A percentile compares a stretch with the other conserved stretches of the same genome.
Conservation (phyloP, 306 rosid genomes). For the Cicer judaicum region DNA sequence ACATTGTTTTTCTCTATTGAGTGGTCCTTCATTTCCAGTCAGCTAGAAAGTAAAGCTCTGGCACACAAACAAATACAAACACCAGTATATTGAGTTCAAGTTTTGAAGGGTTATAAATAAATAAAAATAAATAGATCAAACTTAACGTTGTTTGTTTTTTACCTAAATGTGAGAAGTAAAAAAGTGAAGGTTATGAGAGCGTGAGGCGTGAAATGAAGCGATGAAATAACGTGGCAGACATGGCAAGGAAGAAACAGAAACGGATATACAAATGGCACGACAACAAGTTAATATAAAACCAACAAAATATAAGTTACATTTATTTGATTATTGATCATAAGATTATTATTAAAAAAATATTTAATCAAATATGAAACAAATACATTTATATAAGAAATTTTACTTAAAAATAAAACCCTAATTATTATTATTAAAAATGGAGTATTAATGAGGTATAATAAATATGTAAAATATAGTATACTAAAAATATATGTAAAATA, state of each 20-base stretch:
- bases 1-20: neutral
- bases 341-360: too few relatives aligned
- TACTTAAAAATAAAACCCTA: too few relatives aligned
- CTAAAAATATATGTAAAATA: too few relatives aligned
- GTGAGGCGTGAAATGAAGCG: conserved; percentile 35
- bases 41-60: neutral
- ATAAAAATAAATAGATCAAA: neutral
- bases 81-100: neutral
- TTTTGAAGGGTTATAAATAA: neutral
- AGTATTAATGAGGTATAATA: too few relatives aligned
- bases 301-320: too few relatives aligned
- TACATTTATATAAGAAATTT: too few relatives aligned
- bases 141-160: neutral
- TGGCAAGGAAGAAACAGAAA: conserved; percentile 46
- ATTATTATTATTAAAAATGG: too few relatives aligned
- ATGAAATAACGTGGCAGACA: conserved; percentile 54
- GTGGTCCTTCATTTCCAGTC: neutral
- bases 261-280: conserved; percentile 45
- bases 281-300: neutral
- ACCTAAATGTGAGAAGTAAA: too few relatives aligned
- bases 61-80: too few relatives aligned
- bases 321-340: too few relatives aligned
- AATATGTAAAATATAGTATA: too few relatives aligned
- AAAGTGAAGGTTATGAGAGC: neutral
- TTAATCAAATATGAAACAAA: too few relatives aligned